Base-by-base conservation (phyloP, 139 green algal genomes). In the Spirogloea muscicola region DNA sequence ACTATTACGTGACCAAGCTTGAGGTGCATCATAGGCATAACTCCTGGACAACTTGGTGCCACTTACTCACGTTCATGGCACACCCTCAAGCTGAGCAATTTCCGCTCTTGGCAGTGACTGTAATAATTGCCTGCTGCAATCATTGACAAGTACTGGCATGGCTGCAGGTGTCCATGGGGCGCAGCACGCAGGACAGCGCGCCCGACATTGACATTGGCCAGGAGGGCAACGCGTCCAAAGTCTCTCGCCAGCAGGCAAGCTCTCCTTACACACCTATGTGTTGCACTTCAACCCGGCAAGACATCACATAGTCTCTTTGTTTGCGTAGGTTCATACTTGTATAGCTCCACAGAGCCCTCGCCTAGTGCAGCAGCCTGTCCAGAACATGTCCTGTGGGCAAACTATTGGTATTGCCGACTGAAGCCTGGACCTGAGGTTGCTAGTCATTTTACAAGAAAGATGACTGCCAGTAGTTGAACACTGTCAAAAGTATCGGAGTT, bases 161-260 rank as follows among this genome's bases (percentile, higher is more conserved):
- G n/a, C n/a, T n/a, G 10, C 72, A 80, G 72, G 49, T 81, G 33
- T 79, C 38, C 10, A 7, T 81, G 5, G 73, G 73, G n/a, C 38
- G 73, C n/a, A 18, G 40, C 41, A 81, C 73, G 36, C 49, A 33
- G 42, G 73, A 79, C 49, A 61, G 51, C 18, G 27, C 18, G 21
- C 67, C 80, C 31, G 73, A 81, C 49, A 29, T 81, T 3, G 73
- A 81, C 34, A 46, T 81, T 13, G 43, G 31, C 3, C 27, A 46
- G 40, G 73, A 81, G 37, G 73, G 73, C 1, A 10, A n/a, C 3
- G 73, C 73, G 34, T 58, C 40, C 38, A 78, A 79, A 41, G 73
- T 81, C 16, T 81, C 73, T 9, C 66, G 73, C 4, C 39, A 44
- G 39, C 72, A 80, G 62, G 71, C 42, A 21, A n/a, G 34, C 46